Conservation (phyloP, 129 eudicot species). For the Dittrichia graveolens region DNA sequence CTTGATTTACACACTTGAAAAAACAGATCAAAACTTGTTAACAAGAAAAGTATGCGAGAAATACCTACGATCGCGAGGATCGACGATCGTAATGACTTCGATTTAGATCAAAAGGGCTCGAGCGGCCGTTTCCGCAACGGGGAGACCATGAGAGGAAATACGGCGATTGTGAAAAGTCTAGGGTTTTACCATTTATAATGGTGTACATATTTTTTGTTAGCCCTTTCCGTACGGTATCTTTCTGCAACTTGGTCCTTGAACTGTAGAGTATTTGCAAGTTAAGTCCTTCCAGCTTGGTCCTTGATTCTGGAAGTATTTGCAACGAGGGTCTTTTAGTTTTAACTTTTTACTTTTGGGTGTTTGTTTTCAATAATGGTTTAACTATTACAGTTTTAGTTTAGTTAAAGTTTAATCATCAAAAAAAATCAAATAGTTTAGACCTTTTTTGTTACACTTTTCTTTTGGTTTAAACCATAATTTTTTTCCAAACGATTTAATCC, state of each 20-base stretch:
- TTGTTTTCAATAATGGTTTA: no score
- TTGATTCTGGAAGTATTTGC: neutral
- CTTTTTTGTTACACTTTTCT: no score
- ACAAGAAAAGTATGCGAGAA: neutral
- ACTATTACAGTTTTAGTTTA: no score
- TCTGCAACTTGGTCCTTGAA: neutral
- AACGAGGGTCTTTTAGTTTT: neutral
- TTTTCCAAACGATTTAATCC: no score
- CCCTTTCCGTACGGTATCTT: neutral
- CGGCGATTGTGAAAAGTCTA: constrained; percentile 26
- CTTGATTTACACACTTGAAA: neutral
- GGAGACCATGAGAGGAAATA: constrained; percentile 4
- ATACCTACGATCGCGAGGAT: constrained; percentile 20
- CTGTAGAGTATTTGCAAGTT: neutral
- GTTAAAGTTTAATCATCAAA: no score
- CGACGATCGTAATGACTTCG: neutral
- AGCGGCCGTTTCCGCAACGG: constrained; percentile 27
- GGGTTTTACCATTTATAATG: constrained; percentile 32
- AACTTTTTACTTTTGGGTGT: no score
- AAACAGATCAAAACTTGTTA: neutral
- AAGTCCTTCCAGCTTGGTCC: neutral
- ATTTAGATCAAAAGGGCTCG: neutral
- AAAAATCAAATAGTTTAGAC: neutral
- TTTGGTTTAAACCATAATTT: no score
- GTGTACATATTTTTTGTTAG: neutral